These are phyloP conservation scores for Clavispora fructus DNA, from an alignment of 805 yeast species.

Conservation along the genomic window DNA sequence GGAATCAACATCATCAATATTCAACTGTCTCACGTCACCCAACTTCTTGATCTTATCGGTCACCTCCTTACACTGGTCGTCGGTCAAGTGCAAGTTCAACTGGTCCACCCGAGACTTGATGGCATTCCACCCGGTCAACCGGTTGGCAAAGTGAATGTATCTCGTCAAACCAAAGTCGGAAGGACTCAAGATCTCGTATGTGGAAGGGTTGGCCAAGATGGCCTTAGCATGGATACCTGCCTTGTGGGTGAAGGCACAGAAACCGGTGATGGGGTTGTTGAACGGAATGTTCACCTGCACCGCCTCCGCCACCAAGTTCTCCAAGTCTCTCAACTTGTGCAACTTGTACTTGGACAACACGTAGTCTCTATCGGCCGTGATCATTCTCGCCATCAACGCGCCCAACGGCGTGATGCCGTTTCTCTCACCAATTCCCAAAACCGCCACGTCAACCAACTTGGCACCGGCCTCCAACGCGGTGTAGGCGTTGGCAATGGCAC, in stretches of 20 bases:
- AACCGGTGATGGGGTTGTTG: slow-evolving; percentile 98
- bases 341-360: slow-evolving; percentile 91
- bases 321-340: slow-evolving; percentile 93
- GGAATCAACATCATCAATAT: slow-evolving; percentile 95
- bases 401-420: slow-evolving; percentile 98
- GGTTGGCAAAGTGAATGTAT: slow-evolving; percentile 95
- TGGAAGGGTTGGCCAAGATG: slow-evolving; percentile 94
- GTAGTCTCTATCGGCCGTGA: slow-evolving; percentile 95
- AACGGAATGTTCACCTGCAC: slow-evolving; percentile 96
- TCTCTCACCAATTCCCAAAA: slow-evolving; percentile 97
- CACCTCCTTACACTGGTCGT: slow-evolving; percentile 92
- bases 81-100: slow-evolving; percentile 81
- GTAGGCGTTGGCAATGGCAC: slow-evolving; percentile 98
- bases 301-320: slow-evolving; percentile 93
- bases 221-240: slow-evolving; percentile 99
- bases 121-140: slow-evolving; percentile 98
- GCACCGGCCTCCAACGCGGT: slow-evolving; percentile 99
- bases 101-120: slow-evolving; percentile 98
- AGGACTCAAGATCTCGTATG: slow-evolving; percentile 96
- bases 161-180: slow-evolving; percentile 93
- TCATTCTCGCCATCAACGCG: slow-evolving; percentile 98
- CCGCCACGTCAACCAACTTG: slow-evolving; percentile 87
- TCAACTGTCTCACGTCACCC: slow-evolving; percentile 92
- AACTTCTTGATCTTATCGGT: slow-evolving; percentile 87
- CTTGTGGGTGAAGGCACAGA: slow-evolving; percentile 99